phyloP scores from a whole-genome alignment of 2,329 filamentous ascomycete genomes.

The Botrytis squamosa region DNA sequence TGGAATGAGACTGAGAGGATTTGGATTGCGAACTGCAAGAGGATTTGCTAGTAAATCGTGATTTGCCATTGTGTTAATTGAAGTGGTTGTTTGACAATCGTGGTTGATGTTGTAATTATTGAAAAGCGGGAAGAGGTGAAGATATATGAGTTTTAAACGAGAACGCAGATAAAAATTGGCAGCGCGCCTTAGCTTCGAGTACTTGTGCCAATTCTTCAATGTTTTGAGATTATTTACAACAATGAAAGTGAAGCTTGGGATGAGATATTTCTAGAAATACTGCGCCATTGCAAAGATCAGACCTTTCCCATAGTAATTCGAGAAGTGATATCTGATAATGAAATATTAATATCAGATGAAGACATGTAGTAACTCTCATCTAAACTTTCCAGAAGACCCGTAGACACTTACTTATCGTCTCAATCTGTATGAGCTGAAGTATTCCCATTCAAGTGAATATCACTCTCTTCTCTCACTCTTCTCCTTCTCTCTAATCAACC shows the following conservation, averaged over 20 bases:
- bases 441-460: background rate
- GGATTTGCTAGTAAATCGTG: background rate
- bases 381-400: background rate
- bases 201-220: background rate
- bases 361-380: background rate
- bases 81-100: background rate
- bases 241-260: background rate
- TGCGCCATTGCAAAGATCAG: background rate
- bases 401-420: background rate
- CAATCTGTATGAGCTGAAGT: too few species aligned
- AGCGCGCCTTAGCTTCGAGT: background rate
- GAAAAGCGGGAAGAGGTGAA: background rate
- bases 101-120: background rate
- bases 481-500: background rate
- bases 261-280: background rate
- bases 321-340: too few species aligned
- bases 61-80: background rate
- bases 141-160: background rate
- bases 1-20: conserved; percentile 3
- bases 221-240: background rate
- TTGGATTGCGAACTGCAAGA: conserved; percentile 2
- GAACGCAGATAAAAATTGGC: background rate
- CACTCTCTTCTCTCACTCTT: background rate
- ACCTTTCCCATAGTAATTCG: too few species aligned
- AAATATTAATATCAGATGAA: background rate